Conservation (phyloP, 2,329 filamentous ascomycete genomes). For the Chalara sp. region DNA sequence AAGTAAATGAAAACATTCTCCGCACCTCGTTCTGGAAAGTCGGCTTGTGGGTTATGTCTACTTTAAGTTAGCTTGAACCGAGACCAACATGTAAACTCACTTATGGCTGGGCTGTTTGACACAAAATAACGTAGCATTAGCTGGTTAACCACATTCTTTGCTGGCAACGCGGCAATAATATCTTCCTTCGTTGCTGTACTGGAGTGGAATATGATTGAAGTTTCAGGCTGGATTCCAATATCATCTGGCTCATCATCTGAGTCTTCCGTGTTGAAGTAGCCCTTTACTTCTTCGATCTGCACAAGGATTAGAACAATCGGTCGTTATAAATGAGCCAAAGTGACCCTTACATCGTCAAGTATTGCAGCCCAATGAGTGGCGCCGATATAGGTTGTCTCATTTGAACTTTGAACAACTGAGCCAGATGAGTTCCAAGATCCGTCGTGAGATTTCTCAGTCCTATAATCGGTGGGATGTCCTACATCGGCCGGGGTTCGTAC, state of each 20-base stretch:
- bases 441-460: neutral
- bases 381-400: conserved; percentile 46
- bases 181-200: conserved; percentile 36
- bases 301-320: conserved; percentile 2
- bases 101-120: conserved; percentile 44
- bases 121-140: conserved; percentile 47
- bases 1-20: conserved; percentile 4
- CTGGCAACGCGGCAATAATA: conserved; percentile 41
- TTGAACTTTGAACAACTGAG: conserved; percentile 37
- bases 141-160: conserved; percentile 39
- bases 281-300: conserved; percentile 54
- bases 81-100: conserved; percentile 28
- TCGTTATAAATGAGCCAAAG: neutral
- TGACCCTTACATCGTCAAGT: conserved; percentile 46
- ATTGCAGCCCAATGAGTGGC: conserved; percentile 56
- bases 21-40: conserved; percentile 39
- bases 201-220: conserved; percentile 31
- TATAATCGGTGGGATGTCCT: neutral
- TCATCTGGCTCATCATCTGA: conserved; percentile 17
- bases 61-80: conserved; percentile 4
- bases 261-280: conserved; percentile 41
- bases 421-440: conserved; percentile 17
- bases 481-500: neutral
- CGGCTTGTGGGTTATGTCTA: conserved; percentile 47
- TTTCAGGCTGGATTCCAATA: conserved; percentile 29